Evolutionary conservation across 2,329 filamentous ascomycete species (phyloP).

Genomic region (Ophiostoma triangulosporum): DNA sequence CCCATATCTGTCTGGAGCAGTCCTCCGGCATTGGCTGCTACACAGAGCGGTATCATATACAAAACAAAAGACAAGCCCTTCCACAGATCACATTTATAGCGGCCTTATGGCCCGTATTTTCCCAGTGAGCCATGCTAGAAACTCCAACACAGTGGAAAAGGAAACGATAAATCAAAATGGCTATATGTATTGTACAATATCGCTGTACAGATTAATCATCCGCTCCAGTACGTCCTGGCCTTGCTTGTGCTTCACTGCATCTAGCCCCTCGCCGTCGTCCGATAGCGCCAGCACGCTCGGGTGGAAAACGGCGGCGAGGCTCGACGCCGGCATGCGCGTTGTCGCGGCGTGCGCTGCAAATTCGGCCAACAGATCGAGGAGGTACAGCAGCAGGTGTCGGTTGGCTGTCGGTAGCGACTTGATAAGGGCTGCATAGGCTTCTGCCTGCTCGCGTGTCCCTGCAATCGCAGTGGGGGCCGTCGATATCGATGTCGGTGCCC

Average conservation of each 20-base stretch:
- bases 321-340: slow-evolving; percentile 1
- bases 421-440: background rate
- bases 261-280: background rate
- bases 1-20: too few relatives aligned
- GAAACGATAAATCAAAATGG: background rate
- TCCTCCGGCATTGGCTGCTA: too few relatives aligned
- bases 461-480: background rate
- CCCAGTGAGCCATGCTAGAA: too few relatives aligned
- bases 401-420: background rate
- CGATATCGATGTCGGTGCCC: background rate
- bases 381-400: slow-evolving; percentile 2
- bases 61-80: too few relatives aligned
- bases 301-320: background rate
- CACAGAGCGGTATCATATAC: too few relatives aligned
- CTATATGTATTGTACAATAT: background rate
- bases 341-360: background rate
- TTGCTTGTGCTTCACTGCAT: background rate
- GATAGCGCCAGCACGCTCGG: background rate
- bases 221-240: background rate
- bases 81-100: too few relatives aligned
- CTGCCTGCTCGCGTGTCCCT: background rate
- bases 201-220: background rate
- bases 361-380: background rate
- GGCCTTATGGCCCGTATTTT: too few relatives aligned
- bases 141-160: background rate